These are phyloP conservation scores for Gossypium longicalyx DNA, from an alignment of 345 rosid species.

Conservation along the genomic window DNA sequence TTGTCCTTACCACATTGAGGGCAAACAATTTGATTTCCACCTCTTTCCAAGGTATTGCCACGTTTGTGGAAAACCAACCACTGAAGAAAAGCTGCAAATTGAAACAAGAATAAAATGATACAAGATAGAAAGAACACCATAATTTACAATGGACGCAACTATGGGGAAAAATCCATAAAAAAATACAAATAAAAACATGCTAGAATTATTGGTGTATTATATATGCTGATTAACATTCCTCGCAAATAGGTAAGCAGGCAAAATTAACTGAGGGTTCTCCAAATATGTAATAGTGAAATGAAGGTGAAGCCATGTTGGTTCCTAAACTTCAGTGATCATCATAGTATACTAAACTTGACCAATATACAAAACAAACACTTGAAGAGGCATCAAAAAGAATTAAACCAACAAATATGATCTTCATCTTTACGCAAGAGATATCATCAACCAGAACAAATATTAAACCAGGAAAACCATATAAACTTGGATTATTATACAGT, in stretches of 20 bases:
- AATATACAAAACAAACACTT: background rate
- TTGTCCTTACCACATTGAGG: slow-evolving; percentile 66
- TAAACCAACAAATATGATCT: background rate
- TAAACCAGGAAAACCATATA: slow-evolving; percentile 1
- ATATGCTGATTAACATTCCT: background rate
- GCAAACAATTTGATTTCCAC: slow-evolving; percentile 78
- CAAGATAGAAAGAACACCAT: slow-evolving; percentile 7
- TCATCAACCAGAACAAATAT: background rate
- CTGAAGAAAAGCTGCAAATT: slow-evolving; percentile 57
- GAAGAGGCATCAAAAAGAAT: background rate
- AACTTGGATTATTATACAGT: slow-evolving; percentile 2
- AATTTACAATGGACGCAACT: background rate
- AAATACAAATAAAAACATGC: background rate
- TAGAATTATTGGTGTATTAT: background rate
- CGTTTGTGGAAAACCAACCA: slow-evolving; percentile 55
- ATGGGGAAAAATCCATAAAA: background rate
- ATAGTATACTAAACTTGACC: background rate
- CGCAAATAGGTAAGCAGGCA: background rate
- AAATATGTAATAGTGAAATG: background rate
- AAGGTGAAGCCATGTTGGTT: background rate
- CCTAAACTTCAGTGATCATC: background rate
- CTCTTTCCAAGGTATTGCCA: slow-evolving; percentile 68
- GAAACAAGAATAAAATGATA: background rate
- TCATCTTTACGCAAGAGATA: background rate
- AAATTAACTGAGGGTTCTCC: background rate